Base-by-base conservation (phyloP, 441 rosid species). In the Aquilaria agallochum region DNA sequence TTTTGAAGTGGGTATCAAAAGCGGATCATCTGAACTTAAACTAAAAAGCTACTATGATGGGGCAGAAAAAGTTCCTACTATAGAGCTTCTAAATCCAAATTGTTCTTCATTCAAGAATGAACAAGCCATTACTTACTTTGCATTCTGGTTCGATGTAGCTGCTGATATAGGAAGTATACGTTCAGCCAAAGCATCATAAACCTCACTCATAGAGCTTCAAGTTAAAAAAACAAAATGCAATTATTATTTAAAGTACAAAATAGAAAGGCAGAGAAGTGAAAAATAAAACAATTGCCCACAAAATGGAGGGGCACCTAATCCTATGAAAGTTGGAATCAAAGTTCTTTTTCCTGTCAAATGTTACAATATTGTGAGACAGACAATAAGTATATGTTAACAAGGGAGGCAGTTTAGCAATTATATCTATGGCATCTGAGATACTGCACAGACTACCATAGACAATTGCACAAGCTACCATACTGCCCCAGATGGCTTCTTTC, bases 181-280 rank as follows among this genome's bases (percentile, higher is more conserved):
- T 53, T 78, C 80, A 15, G 81, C 96, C 74, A 93, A 75, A 79
- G 70, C 72, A 73, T 88, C 88, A 76, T 80, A 93, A 53, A 87
- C 75, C 72, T 88, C 95, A 72, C 83, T 83, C 97, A 93, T 93
- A 67, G 77, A 74, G 59, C 98, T 90, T 76, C 63, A 63, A 66
- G 55, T 59, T 54, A 61, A 55, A 64, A 49, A 27, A 58, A 55
- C 11, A 6, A 62, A 56, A 4, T 12, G 27, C 3, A 63, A 53
- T 4, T 13, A 68, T 44, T 40, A 56, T 40, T 20, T 59, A n/a
- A 40, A 68, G 55, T 7, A 55, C 48, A 47, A 49, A 20, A 12
- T 40, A 55, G 11, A 44, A 42, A 64, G 7, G 31, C n/a, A 48
- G 53, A 30, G n/a, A 45, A 63, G 54, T 13, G 2, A 13, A 63